phyloP scores from a whole-genome alignment of 176 grass and related monocot genomes.

The Dendrocalamus sinicus region DNA sequence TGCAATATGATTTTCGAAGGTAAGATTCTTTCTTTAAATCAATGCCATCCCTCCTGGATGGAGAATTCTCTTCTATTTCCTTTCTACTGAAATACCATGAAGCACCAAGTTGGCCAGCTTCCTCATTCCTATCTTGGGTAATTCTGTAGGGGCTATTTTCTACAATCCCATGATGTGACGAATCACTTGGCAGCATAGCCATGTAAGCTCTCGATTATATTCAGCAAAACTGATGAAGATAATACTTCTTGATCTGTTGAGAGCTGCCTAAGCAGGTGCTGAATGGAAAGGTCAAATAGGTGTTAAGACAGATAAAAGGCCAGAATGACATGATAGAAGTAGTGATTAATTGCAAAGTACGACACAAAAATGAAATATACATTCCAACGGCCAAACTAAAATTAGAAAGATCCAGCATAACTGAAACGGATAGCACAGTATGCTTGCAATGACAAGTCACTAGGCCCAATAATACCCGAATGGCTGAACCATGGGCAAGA shows the following conservation, averaged over 20 bases:
- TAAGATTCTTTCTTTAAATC: slow-evolving; percentile 88
- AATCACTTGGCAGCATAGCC: slow-evolving; percentile 61
- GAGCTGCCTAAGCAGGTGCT: slow-evolving; percentile 29
- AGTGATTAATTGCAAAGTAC: slow-evolving; percentile 8
- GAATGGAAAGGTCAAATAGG: not conserved
- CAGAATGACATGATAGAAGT: slow-evolving; percentile 5
- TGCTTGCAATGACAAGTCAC: not conserved
- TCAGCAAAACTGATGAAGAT: slow-evolving; percentile 36
- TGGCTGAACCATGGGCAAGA: not conserved
- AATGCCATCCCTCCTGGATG: slow-evolving; percentile 80
- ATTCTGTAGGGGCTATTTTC: slow-evolving; percentile 57
- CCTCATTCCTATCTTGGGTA: slow-evolving; percentile 42
- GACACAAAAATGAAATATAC: not conserved
- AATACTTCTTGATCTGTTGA: slow-evolving; percentile 8
- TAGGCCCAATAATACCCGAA: not conserved
- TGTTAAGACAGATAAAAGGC: slow-evolving; percentile 8
- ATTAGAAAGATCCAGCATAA: not conserved
- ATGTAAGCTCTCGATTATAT: slow-evolving; percentile 41
- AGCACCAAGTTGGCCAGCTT: slow-evolving; percentile 60
- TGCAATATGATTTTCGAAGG: slow-evolving; percentile 84
- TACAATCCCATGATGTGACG: slow-evolving; percentile 49
- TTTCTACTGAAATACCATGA: slow-evolving; percentile 93
- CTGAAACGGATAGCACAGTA: not conserved
- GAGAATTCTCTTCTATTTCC: slow-evolving; percentile 95
- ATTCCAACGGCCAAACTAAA: slow-evolving; percentile 6